Percentiles rank a stretch among this genome's conserved stretches.
Conservation (phyloP, 495 filamentous ascomycete genomes). For the Acidomyces sp. region DNA sequence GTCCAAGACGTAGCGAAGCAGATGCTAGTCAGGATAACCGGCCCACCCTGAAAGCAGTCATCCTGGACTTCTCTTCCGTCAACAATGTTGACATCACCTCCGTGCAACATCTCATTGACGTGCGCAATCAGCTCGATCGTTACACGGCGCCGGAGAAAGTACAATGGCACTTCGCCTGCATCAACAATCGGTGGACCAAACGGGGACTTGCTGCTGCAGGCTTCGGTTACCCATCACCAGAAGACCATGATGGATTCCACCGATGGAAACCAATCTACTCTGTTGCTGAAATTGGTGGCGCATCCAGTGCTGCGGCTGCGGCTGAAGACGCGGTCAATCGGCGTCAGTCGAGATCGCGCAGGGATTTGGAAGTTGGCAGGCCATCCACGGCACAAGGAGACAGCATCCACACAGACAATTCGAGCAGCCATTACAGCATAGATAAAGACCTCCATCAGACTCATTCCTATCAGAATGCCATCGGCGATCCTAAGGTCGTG, state of each 20-base stretch:
- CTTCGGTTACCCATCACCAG: constrained; percentile 70
- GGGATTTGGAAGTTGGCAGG: constrained; percentile 19
- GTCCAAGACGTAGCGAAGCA: constrained; percentile 48
- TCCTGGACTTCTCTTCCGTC: constrained; percentile 89
- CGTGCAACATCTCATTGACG: constrained; percentile 88
- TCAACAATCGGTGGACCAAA: constrained; percentile 97
- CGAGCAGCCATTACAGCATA: constrained; percentile 22
- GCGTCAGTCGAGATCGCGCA: constrained; percentile 17
- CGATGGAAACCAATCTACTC: constrained; percentile 95
- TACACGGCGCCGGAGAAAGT: constrained; percentile 74
- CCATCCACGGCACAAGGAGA: constrained; percentile 2
- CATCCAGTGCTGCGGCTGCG: constrained; percentile 50
- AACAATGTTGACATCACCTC: constrained; percentile 95
- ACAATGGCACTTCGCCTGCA: constrained; percentile 90
- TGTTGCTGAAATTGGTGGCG: constrained; percentile 76
- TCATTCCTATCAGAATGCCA: constrained; percentile 26
- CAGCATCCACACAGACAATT: constrained; percentile 16
- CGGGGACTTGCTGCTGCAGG: constrained; percentile 82
- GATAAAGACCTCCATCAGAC: constrained; percentile 35
- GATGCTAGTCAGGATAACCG: constrained; percentile 38
- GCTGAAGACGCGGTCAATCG: constrained; percentile 47
- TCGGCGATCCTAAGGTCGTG: constrained; percentile 35
- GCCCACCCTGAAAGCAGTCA: constrained; percentile 78
- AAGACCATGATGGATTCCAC: constrained; percentile 37
- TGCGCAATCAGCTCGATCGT: constrained; percentile 90